Conservation (phyloP, 2,329 filamentous ascomycete species). For the Talaromyces albobiverticillius region DNA sequence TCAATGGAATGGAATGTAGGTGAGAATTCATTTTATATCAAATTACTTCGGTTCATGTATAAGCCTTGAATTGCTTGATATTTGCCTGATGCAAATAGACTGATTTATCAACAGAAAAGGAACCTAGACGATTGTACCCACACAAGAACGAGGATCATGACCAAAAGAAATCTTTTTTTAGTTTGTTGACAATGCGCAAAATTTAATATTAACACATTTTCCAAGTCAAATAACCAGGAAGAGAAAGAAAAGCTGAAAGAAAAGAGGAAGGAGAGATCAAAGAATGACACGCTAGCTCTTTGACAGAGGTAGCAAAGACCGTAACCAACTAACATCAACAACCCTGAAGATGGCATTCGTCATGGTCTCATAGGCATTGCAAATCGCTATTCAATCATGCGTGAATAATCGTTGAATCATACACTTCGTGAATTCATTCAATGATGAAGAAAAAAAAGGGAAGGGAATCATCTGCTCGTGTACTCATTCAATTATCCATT, state of each 20-base stretch:
- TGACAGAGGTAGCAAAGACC: not conserved
- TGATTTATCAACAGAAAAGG: not conserved
- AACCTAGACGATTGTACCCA: not conserved
- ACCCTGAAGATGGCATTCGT: not conserved
- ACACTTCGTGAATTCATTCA: not conserved
- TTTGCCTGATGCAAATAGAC: not conserved
- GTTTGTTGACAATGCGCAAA: not conserved
- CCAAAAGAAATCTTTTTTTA: not conserved
- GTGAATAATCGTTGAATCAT: constrained; percentile 2
- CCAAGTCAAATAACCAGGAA: constrained; percentile 1
- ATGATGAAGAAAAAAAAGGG: not conserved
- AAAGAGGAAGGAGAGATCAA: not conserved
- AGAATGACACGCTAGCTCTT: not conserved
- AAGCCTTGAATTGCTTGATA: too few relatives aligned
- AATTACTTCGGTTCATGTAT: too few relatives aligned
- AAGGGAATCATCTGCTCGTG: not conserved
- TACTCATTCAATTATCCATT: not conserved
- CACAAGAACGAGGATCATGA: too few relatives aligned
- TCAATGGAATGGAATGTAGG: too few relatives aligned
- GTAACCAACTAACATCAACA: not conserved
- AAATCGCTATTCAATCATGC: not conserved
- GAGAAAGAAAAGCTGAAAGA: not conserved
- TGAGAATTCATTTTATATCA: too few relatives aligned
- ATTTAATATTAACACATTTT: not conserved
- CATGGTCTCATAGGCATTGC: not conserved